phyloP scores from a whole-genome alignment of 371 early-diverging fungal genomes.

The Furculomyces boomerangus region DNA sequence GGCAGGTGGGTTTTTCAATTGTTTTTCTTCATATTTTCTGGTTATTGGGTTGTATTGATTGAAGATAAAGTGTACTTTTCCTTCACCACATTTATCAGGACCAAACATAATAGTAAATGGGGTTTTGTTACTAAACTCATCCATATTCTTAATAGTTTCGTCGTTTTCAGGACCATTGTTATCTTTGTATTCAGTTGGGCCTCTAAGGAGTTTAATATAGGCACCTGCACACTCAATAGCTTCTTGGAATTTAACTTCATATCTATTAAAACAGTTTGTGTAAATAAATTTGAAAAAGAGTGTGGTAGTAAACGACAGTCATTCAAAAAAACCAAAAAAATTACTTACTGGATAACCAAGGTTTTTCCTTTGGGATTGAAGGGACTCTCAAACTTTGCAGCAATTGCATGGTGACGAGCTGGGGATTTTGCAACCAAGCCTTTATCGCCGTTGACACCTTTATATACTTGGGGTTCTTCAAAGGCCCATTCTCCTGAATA shows the following conservation, averaged over 20 bases:
- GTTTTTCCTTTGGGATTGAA: constrained; percentile 34
- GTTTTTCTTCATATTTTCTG: constrained; percentile 49
- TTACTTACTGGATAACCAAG: constrained; percentile 54
- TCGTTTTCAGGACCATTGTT: not conserved
- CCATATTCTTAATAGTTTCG: constrained; percentile 9
- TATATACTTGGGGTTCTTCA: constrained; percentile 35
- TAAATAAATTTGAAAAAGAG: not conserved
- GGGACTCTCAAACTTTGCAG: constrained; percentile 29
- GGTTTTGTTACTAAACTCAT: constrained; percentile 65
- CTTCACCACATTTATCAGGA: constrained; percentile 91
- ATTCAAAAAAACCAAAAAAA: constrained; percentile 12
- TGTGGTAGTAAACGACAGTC: too few relatives aligned
- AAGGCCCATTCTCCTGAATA: constrained; percentile 62
- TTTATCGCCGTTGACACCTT: constrained; percentile 38
- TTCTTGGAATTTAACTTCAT: constrained; percentile 89
- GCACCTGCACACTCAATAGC: constrained; percentile 92
- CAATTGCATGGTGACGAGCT: constrained; percentile 48
- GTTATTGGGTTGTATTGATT: constrained; percentile 67
- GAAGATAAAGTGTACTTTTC: constrained; percentile 89
- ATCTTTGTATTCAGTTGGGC: constrained; percentile 19
- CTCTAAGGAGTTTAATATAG: constrained; percentile 70
- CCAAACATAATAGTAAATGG: constrained; percentile 91
- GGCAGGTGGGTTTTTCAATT: constrained; percentile 43
- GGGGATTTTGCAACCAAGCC: constrained; percentile 47
- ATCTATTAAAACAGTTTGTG: not conserved